Evolutionary conservation across 345 rosid genomes (phyloP).

Genomic region (Arabidopsis arenosa): DNA sequence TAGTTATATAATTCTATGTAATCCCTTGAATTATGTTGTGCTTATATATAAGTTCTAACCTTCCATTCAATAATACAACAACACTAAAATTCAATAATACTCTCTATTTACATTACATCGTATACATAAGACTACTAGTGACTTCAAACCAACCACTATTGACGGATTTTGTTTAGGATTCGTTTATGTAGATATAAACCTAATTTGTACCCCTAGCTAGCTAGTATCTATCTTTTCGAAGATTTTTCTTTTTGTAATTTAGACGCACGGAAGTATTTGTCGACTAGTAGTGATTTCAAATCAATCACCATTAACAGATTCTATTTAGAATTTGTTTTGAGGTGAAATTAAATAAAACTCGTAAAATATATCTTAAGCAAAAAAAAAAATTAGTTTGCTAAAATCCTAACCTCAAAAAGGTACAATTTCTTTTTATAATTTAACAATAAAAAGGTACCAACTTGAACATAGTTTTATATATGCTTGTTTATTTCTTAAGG

Average conservation of each 20-base stretch:
- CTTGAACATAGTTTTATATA: slow-evolving; percentile 28
- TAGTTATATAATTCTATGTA: no score
- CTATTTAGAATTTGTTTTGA: neutral
- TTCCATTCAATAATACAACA: no score
- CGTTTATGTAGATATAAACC: neutral
- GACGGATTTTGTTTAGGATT: neutral
- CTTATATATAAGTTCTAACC: no score
- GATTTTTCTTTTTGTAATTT: neutral
- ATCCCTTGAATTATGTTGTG: no score
- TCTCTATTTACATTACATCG: no score
- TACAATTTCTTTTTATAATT: neutral
- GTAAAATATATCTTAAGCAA: neutral
- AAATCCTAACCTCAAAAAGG: slow-evolving; percentile 6
- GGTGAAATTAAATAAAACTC: neutral
- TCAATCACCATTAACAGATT: slow-evolving; percentile 23
- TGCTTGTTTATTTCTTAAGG: no score
- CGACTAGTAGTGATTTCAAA: neutral
- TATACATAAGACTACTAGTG: neutral
- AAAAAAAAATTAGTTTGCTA: neutral
- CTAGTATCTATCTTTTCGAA: neutral
- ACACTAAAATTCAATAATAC: no score
- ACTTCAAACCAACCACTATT: neutral
- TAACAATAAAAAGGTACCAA: slow-evolving; percentile 19
- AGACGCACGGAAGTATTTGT: slow-evolving; percentile 9
- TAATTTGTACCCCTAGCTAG: neutral